Percentiles rank a stretch among this genome's conserved stretches.
These are phyloP conservation scores for Fusarium sp. DNA, from an alignment of 2,329 filamentous ascomycete genomes.

Conservation along the genomic window DNA sequence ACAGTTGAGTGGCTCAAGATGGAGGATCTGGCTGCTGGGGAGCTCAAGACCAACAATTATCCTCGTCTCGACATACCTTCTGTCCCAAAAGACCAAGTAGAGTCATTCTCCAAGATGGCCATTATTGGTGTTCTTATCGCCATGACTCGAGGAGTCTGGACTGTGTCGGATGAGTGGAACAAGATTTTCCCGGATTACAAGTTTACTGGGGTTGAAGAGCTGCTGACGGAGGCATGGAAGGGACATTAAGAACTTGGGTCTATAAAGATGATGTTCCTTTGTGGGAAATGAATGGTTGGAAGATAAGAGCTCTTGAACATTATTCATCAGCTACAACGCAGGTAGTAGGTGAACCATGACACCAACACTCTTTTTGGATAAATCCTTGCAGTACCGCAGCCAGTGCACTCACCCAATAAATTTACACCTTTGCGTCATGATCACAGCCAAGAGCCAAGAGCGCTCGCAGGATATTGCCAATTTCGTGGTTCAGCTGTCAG, in stretches of 20 bases:
- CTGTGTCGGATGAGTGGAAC: slow-evolving; percentile 58
- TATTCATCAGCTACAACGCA: too few species aligned
- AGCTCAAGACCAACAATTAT: slow-evolving; percentile 39
- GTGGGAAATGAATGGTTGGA: too few species aligned
- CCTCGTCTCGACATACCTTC: slow-evolving; percentile 12
- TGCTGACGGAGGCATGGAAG: slow-evolving; percentile 46
- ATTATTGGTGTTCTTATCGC: slow-evolving; percentile 50
- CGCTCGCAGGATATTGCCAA: neutral
- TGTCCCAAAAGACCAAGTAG: slow-evolving; percentile 34
- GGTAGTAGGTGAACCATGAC: too few species aligned
- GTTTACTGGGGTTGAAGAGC: slow-evolving; percentile 54
- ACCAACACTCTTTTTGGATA: too few species aligned
- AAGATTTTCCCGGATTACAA: slow-evolving; percentile 55
- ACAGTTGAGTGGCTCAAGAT: slow-evolving; percentile 22
- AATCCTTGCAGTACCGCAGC: too few species aligned
- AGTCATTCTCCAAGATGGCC: slow-evolving; percentile 40
- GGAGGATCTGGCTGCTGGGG: slow-evolving; percentile 28
- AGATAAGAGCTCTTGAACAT: too few species aligned
- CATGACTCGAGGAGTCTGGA: slow-evolving; percentile 48
- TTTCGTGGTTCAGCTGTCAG: neutral
- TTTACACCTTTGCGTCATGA: too few species aligned
- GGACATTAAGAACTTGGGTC: too few species aligned
- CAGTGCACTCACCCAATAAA: too few species aligned
- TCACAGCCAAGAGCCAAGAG: neutral
- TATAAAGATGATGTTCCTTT: too few species aligned